Percentiles rank a stretch among this genome's conserved stretches.
Conservation (phyloP, 75 land plant genomes). For the Selaginella tamariscina region DNA sequence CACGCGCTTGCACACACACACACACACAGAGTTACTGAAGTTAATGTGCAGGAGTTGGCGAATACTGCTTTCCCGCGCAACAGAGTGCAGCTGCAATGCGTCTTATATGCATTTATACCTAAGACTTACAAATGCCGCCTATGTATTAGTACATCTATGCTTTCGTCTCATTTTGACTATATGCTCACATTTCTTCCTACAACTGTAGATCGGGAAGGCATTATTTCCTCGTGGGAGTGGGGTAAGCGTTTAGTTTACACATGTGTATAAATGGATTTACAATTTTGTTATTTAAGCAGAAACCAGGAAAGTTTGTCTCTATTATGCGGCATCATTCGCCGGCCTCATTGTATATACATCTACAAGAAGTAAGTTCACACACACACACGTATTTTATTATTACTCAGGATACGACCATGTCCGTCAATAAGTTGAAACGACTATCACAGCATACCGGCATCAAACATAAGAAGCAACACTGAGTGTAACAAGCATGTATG, state of each 20-base stretch:
- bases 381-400: background rate
- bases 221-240: slow-evolving; percentile 54
- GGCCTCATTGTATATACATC: slow-evolving; percentile 13
- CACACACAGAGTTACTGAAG: no score
- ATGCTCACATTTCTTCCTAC: slow-evolving; percentile 64
- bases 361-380: slow-evolving; percentile 7
- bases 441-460: background rate
- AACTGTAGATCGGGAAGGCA: slow-evolving; percentile 47
- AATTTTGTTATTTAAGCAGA: slow-evolving; percentile 4
- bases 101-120: slow-evolving; percentile 50
- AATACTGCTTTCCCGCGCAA: slow-evolving; percentile 63
- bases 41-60: slow-evolving; percentile 66
- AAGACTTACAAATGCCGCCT: no score
- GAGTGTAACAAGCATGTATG: no score
- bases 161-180: background rate
- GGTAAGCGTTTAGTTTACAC: slow-evolving; percentile 27
- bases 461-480: background rate
- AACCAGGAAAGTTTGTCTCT: slow-evolving; percentile 10
- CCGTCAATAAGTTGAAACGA: background rate
- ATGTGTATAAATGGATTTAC: background rate
- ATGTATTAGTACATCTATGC: background rate
- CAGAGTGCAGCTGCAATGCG: slow-evolving; percentile 46
- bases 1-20: background rate
- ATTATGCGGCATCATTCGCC: slow-evolving; percentile 15
- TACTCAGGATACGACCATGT: background rate